Evolutionary conservation across 1,284 basidiomycete species (phyloP), one percentile per base, ranked within the genome.

Genomic region (Ustilago shanxiensis): DNA sequence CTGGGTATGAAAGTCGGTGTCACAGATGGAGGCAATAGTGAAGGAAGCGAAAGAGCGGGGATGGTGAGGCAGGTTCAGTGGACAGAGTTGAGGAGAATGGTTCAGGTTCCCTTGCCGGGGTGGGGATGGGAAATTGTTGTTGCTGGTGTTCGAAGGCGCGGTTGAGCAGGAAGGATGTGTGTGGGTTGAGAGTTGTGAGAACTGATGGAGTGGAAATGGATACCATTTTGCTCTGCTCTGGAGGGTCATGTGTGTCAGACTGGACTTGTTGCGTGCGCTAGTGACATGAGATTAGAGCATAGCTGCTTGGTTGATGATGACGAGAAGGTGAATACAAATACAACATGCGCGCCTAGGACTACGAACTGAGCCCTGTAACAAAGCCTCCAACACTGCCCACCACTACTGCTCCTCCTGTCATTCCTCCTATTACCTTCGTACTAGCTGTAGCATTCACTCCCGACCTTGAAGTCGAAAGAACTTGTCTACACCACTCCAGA

Each of bases 61-160:
- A 39, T 64, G 47, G 73, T 76, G 24, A 60, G 49, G 4, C 73
- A 67, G 57, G 70, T 81, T 1, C 64, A 72, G 51, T 79, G 79
- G 79, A 77, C 70, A 14, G 59, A 81, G 47, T 4, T 81, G 53
- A 55, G 37, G 24, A 50, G 78, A 13, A 37, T 65, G n/a, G 20
- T 79, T 26, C 70, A 79, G 18, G 20, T 77, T 22, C 59, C 55
- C 10, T 1, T 73, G 1, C 65, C 68, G 2, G 75, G 67, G 2
- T 13, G 29, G 5, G 63, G 64, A 13, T 80, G 76, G 75, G 71
- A 73, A 60, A 20, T 78, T 28, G 60, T 81, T 2, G 47, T 78
- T 14, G 79, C 61, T 29, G 67, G 60, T 1, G 63, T 79, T n/a
- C 60, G 65, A 10, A 59, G 74, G 13, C 37, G 71, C 1, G 56